Conservation (phyloP, 1,139 yeast genomes). For the Candida tropicalis region DNA sequence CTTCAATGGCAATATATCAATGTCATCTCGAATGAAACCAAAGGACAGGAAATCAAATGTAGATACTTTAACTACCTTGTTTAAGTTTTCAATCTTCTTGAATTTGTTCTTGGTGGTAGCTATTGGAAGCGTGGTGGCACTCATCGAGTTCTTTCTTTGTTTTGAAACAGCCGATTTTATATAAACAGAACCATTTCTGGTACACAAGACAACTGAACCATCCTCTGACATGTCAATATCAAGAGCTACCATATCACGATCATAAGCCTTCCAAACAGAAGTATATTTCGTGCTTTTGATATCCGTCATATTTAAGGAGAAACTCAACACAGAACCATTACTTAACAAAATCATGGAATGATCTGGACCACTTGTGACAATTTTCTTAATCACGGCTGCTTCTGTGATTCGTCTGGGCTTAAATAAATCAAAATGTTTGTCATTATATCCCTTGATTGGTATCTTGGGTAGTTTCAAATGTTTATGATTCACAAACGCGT, state of each 20-base stretch:
- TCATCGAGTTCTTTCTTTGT: slow-evolving; percentile 30
- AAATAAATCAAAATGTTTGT: slow-evolving; percentile 53
- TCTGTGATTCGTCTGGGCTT: slow-evolving; percentile 53
- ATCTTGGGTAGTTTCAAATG: slow-evolving; percentile 52
- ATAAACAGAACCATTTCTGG: slow-evolving; percentile 68
- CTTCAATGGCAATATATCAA: slow-evolving; percentile 54
- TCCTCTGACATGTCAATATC: slow-evolving; percentile 72
- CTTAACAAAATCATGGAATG: slow-evolving; percentile 48
- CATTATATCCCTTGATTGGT: slow-evolving; percentile 33
- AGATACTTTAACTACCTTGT: slow-evolving; percentile 64
- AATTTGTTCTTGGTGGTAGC: slow-evolving; percentile 49
- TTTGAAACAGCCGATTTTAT: slow-evolving; percentile 25
- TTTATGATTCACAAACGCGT: slow-evolving; percentile 60
- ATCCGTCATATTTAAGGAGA: slow-evolving; percentile 32
- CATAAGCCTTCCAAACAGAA: slow-evolving; percentile 57
- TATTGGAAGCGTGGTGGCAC: slow-evolving; percentile 25
- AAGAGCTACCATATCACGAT: slow-evolving; percentile 47
- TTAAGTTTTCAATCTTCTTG: slow-evolving; percentile 53
- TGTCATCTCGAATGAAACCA: slow-evolving; percentile 68
- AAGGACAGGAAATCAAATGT: slow-evolving; percentile 75
- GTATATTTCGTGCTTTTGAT: slow-evolving; percentile 38
- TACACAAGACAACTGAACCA: slow-evolving; percentile 70
- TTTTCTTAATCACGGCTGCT: slow-evolving; percentile 35
- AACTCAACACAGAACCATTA: slow-evolving; percentile 53
- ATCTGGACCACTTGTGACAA: slow-evolving; percentile 37